Evolutionary conservation across 495 filamentous ascomycete genomes (phyloP).

Genomic region (Aspergillus incahuasiensis): DNA sequence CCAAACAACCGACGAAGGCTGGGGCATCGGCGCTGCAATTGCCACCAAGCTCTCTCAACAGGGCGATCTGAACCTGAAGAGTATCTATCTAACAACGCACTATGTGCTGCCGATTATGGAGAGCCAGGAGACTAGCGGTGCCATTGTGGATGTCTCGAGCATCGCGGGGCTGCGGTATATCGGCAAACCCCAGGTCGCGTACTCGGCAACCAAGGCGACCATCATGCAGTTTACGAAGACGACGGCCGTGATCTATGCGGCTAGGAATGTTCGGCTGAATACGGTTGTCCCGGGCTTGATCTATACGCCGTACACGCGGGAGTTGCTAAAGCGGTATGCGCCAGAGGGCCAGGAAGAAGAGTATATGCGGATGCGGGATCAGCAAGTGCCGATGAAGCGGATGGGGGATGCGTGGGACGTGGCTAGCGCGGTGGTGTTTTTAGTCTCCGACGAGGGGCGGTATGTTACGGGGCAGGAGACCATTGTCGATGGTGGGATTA

Average conservation of each 20-base stretch:
- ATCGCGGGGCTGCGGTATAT: constrained; percentile 46
- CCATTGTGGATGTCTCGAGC: constrained; percentile 39
- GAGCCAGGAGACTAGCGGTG: constrained; percentile 35
- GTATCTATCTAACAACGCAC: constrained; percentile 41
- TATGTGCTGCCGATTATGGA: constrained; percentile 47
- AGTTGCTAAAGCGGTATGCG: no score
- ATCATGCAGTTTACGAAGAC: constrained; percentile 43
- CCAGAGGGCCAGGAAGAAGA: constrained; percentile 11
- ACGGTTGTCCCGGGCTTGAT: constrained; percentile 46
- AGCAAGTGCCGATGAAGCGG: constrained; percentile 36
- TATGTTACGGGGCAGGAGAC: no score
- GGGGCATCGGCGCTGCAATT: no score
- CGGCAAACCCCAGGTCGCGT: constrained; percentile 46
- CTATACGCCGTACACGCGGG: constrained; percentile 37
- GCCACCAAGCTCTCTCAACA: no score
- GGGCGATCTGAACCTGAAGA: constrained; percentile 47
- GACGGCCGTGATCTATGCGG: constrained; percentile 45
- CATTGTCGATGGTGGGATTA: no score
- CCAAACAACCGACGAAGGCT: no score
- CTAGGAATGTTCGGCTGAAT: constrained; percentile 43
- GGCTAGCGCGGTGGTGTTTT: constrained; percentile 46
- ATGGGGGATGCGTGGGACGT: constrained; percentile 50
- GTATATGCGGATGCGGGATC: constrained; percentile 34
- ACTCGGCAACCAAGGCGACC: constrained; percentile 43
- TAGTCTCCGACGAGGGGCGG: constrained; percentile 45